Evolutionary conservation across 1,139 yeast species (phyloP), one percentile per base, ranked within the genome.

Genomic region (Oligophagozyma castellii): DNA sequence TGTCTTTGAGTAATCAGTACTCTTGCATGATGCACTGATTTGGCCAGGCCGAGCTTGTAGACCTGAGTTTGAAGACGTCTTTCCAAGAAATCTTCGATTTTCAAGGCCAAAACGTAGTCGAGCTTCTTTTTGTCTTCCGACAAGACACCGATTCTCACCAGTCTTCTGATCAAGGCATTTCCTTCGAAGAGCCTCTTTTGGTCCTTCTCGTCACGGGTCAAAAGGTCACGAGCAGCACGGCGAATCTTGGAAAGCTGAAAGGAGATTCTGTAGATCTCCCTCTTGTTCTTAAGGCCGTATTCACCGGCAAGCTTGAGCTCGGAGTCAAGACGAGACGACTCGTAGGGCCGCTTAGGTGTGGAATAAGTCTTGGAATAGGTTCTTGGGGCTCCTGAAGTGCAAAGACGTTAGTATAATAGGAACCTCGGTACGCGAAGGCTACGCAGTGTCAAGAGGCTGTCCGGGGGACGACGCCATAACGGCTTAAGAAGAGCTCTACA

Each of bases 21-120:
- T 77, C 99, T 89, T 51, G 99, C 98, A 73, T 89, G 99, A 78
- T 89, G 99, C 60, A 89, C 81, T 56, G 96, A 86, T 73, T 92
- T 89, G 60, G 99, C 99, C 63, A 92, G 78, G 63, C 99, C 99
- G 56, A 84, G 79, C 76, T 89, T 89, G 95, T 89, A 89, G 51
- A 89, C 99, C 73, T 89, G 99, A 63, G 99, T 92, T 75, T 89
- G 99, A 65, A 89, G 78, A 75, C 99, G 83, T 78, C 98, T 86
- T 74, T 89, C 99, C 70, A 89, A 79, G 92, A 89, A 89, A 69
- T 92, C 98, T 74, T 89, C 98, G 58, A 83, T 70, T 67, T 81
- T 79, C 62, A 89, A 79, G 59, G 99, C 95, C 67, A 89, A 44
- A 36, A 89, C 99, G 70, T 92, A 92, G 89, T 89, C 99, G 69